Base-by-base conservation (phyloP, 2,329 filamentous ascomycete genomes). In the Capronia americana region DNA sequence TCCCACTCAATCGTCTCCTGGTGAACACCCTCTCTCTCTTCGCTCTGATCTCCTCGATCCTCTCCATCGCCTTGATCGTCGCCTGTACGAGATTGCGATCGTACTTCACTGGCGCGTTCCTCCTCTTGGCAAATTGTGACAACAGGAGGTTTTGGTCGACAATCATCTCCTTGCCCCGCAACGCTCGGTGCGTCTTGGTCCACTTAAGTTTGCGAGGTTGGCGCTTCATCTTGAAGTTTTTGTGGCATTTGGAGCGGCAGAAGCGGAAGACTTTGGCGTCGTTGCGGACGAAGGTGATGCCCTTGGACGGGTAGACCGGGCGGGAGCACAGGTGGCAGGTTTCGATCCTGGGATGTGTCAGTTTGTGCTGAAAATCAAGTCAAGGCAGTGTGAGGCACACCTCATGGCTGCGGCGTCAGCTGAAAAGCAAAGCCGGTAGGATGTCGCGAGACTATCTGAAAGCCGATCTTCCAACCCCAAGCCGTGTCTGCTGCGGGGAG, bases 131-230 rank as follows among this genome's bases (percentile, higher is more conserved):
- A 82, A 98, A 97, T 76, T 92, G 90, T 41, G 78, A 80, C 20
- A 82, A 76, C 26, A 82, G 75, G 68, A 99, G 89, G 34, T 94
- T 97, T 75, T 88, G 91, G 85, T 99, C 95, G 80, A 98, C 93
- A 64, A 92, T 91, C 92, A 96, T 89, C 80, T 88, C 87, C 83
- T 93, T 96, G 82, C 92, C 92, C 65, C 91, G 90, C 20, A 90
- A 87, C 77, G 90, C 90, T 76, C 93, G 90, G 86, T 93, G 94
- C 60, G 92, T 89, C 85, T 97, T 97, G 69, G 94, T 97, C 95
- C 94, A 97, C 81, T 93, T 95, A 74, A 98, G 87, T 81, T 97
- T 97, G 78, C 94, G 89, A 41, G 94, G 93, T 82, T 98, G 97
- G 73, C 95, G 90, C 90, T 97, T 97, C 92, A 96, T 96, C 83